Evolutionary conservation across 1,139 yeast genomes (phyloP).

Genomic region (Geotrichum klebahnii): DNA sequence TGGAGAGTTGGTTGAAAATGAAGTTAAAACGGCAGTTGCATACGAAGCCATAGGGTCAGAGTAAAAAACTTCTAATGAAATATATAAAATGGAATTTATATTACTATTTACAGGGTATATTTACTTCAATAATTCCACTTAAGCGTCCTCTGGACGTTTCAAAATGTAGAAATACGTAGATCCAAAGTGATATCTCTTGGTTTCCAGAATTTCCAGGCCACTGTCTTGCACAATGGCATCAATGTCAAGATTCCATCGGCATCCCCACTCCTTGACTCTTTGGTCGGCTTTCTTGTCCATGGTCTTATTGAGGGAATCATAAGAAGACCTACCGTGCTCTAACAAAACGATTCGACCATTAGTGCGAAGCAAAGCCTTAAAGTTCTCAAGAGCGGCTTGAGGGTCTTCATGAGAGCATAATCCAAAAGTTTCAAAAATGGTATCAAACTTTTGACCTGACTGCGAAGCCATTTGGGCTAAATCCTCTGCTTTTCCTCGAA

Average conservation of each 20-base stretch:
- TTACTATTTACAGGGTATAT: conserved; percentile 14
- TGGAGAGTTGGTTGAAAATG: conserved; percentile 70
- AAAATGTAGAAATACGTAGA: conserved; percentile 53
- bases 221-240: conserved; percentile 79
- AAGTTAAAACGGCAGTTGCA: conserved; percentile 69
- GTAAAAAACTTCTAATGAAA: conserved; percentile 51
- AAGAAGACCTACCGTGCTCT: conserved; percentile 88
- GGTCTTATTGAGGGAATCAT: conserved; percentile 70
- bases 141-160: conserved; percentile 23
- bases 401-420: conserved; percentile 95
- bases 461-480: conserved; percentile 53
- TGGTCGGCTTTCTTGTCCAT: conserved; percentile 79
- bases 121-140: conserved; percentile 3
- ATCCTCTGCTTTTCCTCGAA: conserved; percentile 90
- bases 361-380: conserved; percentile 69
- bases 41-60: conserved; percentile 60
- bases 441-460: conserved; percentile 63
- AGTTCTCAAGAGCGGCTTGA: conserved; percentile 69
- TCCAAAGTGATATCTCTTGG: conserved; percentile 82
- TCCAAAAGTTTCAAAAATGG: conserved; percentile 90
- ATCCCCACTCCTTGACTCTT: conserved; percentile 90
- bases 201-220: conserved; percentile 77
- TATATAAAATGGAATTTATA: conserved; percentile 4
- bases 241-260: conserved; percentile 94
- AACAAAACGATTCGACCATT: conserved; percentile 84